Evolutionary conservation across 805 yeast species (phyloP), one percentile per base, ranked within the genome.

Genomic region (Hanseniaspora nectarophila): DNA sequence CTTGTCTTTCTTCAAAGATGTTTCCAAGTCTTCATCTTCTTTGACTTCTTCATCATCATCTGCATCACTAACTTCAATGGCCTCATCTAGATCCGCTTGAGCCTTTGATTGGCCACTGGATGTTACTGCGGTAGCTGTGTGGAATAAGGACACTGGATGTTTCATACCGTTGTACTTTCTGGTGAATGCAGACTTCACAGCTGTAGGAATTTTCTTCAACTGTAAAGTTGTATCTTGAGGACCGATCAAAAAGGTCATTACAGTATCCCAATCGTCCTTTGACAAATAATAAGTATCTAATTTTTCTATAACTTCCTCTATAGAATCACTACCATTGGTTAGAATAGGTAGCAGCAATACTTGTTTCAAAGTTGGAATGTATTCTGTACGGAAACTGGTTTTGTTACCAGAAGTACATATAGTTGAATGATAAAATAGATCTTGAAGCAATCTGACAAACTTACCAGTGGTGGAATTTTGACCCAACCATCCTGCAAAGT

Each of bases 221-320:
- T 69, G 57, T 0, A 63, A 60, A 6, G 74, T 77, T 16, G 77
- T 72, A 33, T 65, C 61, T 15, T 65, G 73, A 13, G 72, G 73
- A 0, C 95, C 95, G 12, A 88, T 81, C 16, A 86, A 82, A 56
- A 89, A 77, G 56, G 89, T 97, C 75, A 87, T 73, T 10, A 92
- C 69, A 21, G 74, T 75, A 61, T 90, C 97, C 89, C 95, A 90
- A 65, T 92, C 97, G 54, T 89, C 95, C 60, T 79, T 83, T 7
- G 95, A 84, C 35, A 92, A 65, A 61, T 79, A 92, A 65, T 92
- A 92, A 33, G 78, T 72, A 66, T 92, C 99, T 84, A 92, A 74
- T 1, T 77, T 60, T n/a, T 72, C 70, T 45, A 92, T 79, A 2
- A 84, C 82, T 2, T 73, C 75, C 0, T 70, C 70, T 31, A 90